Conservation (phyloP, 306 rosid species). For the Parietaria judaica region DNA sequence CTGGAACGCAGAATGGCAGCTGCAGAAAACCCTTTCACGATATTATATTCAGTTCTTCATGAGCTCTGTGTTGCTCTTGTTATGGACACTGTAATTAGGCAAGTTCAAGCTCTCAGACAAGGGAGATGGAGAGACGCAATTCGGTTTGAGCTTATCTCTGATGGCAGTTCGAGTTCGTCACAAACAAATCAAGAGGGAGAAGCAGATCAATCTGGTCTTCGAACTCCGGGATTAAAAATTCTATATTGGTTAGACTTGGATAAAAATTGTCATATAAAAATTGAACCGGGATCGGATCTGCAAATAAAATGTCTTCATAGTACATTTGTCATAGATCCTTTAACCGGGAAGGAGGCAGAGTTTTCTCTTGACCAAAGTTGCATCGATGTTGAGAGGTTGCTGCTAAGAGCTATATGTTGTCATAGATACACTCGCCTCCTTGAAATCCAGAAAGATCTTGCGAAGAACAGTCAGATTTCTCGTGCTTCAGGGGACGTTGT, state of each 20-base stretch:
- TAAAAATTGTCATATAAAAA: slow-evolving; percentile 73
- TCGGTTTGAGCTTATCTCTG: slow-evolving; percentile 82
- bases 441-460: slow-evolving; percentile 82
- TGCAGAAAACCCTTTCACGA: slow-evolving; percentile 70
- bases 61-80: slow-evolving; percentile 85
- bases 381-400: slow-evolving; percentile 89
- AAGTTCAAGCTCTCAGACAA: slow-evolving; percentile 79
- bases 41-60: slow-evolving; percentile 74
- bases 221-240: slow-evolving; percentile 85
- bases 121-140: slow-evolving; percentile 98
- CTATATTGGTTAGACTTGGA: slow-evolving; percentile 91
- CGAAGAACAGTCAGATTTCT: slow-evolving; percentile 62
- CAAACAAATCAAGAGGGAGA: slow-evolving; percentile 78
- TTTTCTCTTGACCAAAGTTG: slow-evolving; percentile 73
- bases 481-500: slow-evolving; percentile 62
- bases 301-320: slow-evolving; percentile 80
- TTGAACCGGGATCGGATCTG: slow-evolving; percentile 87
- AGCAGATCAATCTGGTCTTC: slow-evolving; percentile 64
- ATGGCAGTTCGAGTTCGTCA: slow-evolving; percentile 51
- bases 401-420: slow-evolving; percentile 83
- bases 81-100: slow-evolving; percentile 89
- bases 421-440: slow-evolving; percentile 83
- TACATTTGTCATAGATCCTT: slow-evolving; percentile 83
- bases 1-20: slow-evolving; percentile 97
- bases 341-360: slow-evolving; percentile 82